Conservation (phyloP, 1,139 yeast species). For the Zygosaccharomyces sapae region DNA sequence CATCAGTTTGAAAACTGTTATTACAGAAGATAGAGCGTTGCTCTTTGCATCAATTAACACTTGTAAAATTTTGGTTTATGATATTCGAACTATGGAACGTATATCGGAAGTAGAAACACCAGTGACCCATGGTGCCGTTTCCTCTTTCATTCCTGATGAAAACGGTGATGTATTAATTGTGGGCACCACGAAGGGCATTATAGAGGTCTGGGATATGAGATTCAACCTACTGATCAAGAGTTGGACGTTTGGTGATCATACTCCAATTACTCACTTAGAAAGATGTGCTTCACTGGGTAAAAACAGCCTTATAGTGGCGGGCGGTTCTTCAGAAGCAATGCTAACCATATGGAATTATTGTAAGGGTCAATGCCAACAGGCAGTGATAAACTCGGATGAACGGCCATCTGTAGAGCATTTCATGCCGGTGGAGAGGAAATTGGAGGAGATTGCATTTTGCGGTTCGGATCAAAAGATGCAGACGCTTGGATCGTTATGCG, state of each 20-base stretch:
- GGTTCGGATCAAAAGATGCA: constrained; percentile 2
- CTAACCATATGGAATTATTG: constrained; percentile 77
- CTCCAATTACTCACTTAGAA: constrained; percentile 46
- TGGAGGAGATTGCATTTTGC: constrained; percentile 12
- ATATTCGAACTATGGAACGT: constrained; percentile 55
- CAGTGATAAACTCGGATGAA: constrained; percentile 41
- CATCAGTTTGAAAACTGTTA: constrained; percentile 41
- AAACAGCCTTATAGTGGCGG: constrained; percentile 52
- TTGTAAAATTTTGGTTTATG: constrained; percentile 54
- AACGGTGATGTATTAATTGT: constrained; percentile 58
- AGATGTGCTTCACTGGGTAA: constrained; percentile 42
- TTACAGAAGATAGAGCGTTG: constrained; percentile 37
- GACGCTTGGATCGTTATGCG: constrained; percentile 11
- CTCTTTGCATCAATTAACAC: constrained; percentile 51
- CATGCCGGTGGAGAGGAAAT: constrained; percentile 17
- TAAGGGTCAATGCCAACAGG: constrained; percentile 56
- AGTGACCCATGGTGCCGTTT: constrained; percentile 59
- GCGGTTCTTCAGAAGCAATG: constrained; percentile 61
- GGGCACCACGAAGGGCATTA: constrained; percentile 71
- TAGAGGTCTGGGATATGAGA: constrained; percentile 79
- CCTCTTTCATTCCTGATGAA: constrained; percentile 55
- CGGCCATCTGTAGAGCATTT: constrained; percentile 23
- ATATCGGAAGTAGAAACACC: constrained; percentile 50
- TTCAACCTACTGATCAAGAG: constrained; percentile 57
- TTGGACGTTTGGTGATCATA: constrained; percentile 54